Conservation (phyloP, 2,329 filamentous ascomycete species). For the Aspergillus chevalieri region DNA sequence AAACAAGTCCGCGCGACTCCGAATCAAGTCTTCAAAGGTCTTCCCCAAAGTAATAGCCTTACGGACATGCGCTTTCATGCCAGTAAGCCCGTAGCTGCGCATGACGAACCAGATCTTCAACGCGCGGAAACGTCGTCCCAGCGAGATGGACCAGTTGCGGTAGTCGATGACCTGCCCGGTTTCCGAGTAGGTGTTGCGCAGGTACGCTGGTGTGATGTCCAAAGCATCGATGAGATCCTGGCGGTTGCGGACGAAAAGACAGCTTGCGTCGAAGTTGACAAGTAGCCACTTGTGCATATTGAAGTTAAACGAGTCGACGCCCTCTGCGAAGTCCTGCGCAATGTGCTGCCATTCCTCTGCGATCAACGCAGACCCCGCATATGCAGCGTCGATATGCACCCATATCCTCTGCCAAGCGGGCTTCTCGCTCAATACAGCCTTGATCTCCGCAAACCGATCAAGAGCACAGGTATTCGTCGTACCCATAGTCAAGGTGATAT, state of each 20-base stretch:
- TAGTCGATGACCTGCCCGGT: conserved; percentile 86
- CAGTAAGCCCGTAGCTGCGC: conserved; percentile 70
- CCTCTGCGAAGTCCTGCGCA: conserved; percentile 50
- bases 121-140: conserved; percentile 79
- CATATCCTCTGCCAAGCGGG: conserved; percentile 58
- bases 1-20: conserved; percentile 62
- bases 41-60: conserved; percentile 65
- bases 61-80: conserved; percentile 67
- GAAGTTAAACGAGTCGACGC: conserved; percentile 84
- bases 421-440: conserved; percentile 44
- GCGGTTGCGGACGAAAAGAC: conserved; percentile 71
- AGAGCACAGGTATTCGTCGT: conserved; percentile 84
- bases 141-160: conserved; percentile 93
- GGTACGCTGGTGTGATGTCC: conserved; percentile 71
- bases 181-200: conserved; percentile 75
- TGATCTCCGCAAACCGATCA: conserved; percentile 71
- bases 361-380: conserved; percentile 78
- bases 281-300: conserved; percentile 98
- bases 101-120: conserved; percentile 96
- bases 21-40: conserved; percentile 58
- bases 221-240: conserved; percentile 72
- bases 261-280: conserved; percentile 79
- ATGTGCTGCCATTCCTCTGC: conserved; percentile 73
- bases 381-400: conserved; percentile 92
- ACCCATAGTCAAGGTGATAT: conserved; percentile 74